A percentile compares a stretch with the other conserved stretches of the same genome.
Conservation (phyloP, 176 grass and related monocot species). For the Ampelocalamus luodianensis region DNA sequence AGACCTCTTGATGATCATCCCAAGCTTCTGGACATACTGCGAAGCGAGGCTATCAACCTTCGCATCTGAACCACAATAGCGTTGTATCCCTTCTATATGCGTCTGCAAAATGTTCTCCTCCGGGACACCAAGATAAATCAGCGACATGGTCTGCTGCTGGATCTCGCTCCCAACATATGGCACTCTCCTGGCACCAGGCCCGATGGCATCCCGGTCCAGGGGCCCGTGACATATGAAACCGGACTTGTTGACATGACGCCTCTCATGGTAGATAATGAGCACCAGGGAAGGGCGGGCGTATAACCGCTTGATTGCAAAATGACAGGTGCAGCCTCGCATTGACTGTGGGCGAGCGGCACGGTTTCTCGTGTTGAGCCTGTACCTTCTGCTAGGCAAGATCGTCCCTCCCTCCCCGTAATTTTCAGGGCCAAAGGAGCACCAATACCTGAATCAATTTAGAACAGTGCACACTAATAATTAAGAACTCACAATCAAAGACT, state of each 20-base stretch:
- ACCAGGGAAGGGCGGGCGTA: slow-evolving; percentile 68
- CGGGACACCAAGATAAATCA: slow-evolving; percentile 91
- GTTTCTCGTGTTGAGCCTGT: slow-evolving; percentile 83
- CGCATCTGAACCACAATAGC: slow-evolving; percentile 70
- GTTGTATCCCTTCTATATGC: slow-evolving; percentile 81
- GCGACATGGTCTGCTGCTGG: slow-evolving; percentile 89
- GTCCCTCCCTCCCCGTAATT: slow-evolving; percentile 87
- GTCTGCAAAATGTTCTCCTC: slow-evolving; percentile 91
- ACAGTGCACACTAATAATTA: not conserved
- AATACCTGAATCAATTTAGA: slow-evolving; percentile 58
- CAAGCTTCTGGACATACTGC: slow-evolving; percentile 93
- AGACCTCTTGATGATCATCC: slow-evolving; percentile 96
- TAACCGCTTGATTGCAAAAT: slow-evolving; percentile 84
- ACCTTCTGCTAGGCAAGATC: slow-evolving; percentile 83
- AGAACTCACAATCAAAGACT: not conserved
- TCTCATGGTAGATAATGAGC: slow-evolving; percentile 90
- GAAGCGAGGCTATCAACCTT: slow-evolving; percentile 67
- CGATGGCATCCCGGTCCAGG: slow-evolving; percentile 84
- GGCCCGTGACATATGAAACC: slow-evolving; percentile 84
- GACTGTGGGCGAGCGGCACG: slow-evolving; percentile 81
- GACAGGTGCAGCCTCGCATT: slow-evolving; percentile 87
- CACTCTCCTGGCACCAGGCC: slow-evolving; percentile 74
- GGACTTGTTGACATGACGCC: slow-evolving; percentile 78
- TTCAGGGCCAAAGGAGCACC: slow-evolving; percentile 96
- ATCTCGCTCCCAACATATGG: slow-evolving; percentile 86